Percentiles rank a stretch among this genome's conserved stretches.
phyloP scores from a whole-genome alignment of 2,329 filamentous ascomycete species.

The Lasiodiplodia sp. region DNA sequence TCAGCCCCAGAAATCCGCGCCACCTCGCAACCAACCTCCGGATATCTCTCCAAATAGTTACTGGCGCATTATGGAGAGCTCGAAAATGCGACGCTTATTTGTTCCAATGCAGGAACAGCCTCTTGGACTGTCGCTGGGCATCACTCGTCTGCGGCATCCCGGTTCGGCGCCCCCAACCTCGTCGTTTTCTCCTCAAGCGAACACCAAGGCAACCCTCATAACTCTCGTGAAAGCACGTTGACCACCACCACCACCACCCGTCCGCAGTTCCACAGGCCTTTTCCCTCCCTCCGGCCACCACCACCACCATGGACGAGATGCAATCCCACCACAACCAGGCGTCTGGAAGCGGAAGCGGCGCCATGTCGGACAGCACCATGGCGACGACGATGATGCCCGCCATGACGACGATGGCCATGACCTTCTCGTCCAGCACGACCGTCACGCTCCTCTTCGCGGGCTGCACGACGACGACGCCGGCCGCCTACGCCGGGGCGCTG shows the following conservation, averaged over 20 bases:
- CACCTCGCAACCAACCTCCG: neutral
- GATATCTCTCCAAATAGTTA: neutral
- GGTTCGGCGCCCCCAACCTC: neutral
- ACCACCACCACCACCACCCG: too few relatives aligned
- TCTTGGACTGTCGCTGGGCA: too few relatives aligned
- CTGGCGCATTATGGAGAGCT: neutral
- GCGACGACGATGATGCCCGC: neutral
- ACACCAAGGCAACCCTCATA: too few relatives aligned
- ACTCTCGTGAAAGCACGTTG: too few relatives aligned
- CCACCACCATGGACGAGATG: neutral
- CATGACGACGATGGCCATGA: constrained; percentile 38
- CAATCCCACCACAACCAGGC: neutral
- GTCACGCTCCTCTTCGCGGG: constrained; percentile 41
- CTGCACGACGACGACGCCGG: constrained; percentile 40
- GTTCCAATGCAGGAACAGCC: neutral
- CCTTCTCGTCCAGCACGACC: constrained; percentile 39
- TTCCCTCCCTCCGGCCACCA: too few relatives aligned
- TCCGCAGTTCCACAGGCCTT: too few relatives aligned
- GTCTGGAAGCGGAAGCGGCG: neutral
- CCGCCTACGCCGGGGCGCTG: constrained; percentile 38
- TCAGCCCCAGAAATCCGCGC: neutral
- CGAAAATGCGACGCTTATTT: neutral
- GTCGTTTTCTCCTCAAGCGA: too few relatives aligned
- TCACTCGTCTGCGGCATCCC: too few relatives aligned
- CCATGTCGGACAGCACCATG: neutral